Evolutionary conservation across 139 green algal genomes (phyloP).

Genomic region (Coelastrella sp.): DNA sequence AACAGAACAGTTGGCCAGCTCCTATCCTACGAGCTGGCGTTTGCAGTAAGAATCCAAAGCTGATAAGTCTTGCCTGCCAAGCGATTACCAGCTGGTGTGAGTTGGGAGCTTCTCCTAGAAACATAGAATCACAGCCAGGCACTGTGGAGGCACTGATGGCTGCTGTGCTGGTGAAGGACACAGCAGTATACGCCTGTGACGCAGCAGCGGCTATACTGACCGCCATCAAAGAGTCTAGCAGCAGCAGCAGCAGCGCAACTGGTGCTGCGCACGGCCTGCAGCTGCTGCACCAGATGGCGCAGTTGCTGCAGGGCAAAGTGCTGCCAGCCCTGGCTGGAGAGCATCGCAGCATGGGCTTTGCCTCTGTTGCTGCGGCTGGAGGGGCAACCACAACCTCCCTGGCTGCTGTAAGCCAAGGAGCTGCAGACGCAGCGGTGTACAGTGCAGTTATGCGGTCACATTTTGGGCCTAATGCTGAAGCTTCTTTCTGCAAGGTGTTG

Average conservation of each 20-base stretch:
- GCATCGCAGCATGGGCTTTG: conserved; percentile 21
- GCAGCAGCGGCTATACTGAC: conserved; percentile 49
- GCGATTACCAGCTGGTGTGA: conserved; percentile 52
- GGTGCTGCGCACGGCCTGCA: not conserved
- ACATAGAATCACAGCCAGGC: not conserved
- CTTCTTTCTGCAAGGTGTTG: conserved; percentile 51
- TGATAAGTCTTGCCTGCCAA: conserved; percentile 35
- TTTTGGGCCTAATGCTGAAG: not conserved
- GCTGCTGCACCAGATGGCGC: conserved; percentile 28
- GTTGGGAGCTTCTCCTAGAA: conserved; percentile 9
- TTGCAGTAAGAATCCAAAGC: conserved; percentile 1
- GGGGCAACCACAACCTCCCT: not conserved
- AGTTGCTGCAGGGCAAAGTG: conserved; percentile 9
- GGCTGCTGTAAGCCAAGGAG: not conserved
- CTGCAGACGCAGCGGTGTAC: not conserved
- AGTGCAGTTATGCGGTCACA: not conserved
- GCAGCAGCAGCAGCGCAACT: conserved; percentile 13
- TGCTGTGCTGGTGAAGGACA: conserved; percentile 3
- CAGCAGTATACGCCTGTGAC: conserved; percentile 44
- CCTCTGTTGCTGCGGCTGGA: not conserved
- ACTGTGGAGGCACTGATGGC: conserved; percentile 29
- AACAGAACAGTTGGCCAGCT: not conserved
- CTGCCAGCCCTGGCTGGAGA: conserved; percentile 16
- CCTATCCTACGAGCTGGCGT: conserved; percentile 20
- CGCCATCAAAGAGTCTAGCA: conserved; percentile 26